phyloP scores from a whole-genome alignment of 129 eudicot species.

The Artemisia tridentata region DNA sequence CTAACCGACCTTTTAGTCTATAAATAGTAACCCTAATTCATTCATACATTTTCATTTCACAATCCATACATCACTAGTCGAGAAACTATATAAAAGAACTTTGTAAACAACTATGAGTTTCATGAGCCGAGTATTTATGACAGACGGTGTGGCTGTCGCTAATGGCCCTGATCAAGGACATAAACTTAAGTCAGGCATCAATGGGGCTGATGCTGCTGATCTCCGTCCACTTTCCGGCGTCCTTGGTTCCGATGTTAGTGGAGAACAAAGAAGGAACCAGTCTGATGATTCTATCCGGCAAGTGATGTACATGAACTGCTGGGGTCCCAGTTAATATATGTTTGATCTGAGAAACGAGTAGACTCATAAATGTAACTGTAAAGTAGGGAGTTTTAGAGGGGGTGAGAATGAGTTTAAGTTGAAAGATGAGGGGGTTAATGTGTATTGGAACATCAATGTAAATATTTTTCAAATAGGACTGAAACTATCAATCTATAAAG shows the following conservation, averaged over 20 bases:
- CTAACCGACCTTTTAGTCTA: not conserved
- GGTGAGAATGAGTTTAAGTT: not conserved
- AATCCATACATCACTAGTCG: not conserved
- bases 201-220: conserved; percentile 18
- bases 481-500: not conserved
- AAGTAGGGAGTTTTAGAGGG: not conserved
- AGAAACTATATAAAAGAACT: not conserved
- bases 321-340: conserved; percentile 54
- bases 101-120: conserved; percentile 28
- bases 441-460: conserved; percentile 22
- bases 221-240: conserved; percentile 46
- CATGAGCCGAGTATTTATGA: conserved; percentile 40
- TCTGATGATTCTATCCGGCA: conserved; percentile 69
- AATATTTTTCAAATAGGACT: conserved; percentile 18
- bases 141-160: conserved; percentile 45
- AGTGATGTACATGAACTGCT: conserved; percentile 76
- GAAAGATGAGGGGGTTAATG: conserved; percentile 27
- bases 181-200: conserved; percentile 39
- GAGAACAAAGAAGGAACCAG: conserved; percentile 39
- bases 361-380: conserved; percentile 23
- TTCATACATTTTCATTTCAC: not conserved
- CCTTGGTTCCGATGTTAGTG: conserved; percentile 29
- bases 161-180: conserved; percentile 49
- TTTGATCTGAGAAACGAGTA: conserved; percentile 18
- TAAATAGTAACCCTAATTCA: conserved; percentile 10